Base-by-base conservation (phyloP, 768 basidiomycete species). In the Lentinula guzmanii region DNA sequence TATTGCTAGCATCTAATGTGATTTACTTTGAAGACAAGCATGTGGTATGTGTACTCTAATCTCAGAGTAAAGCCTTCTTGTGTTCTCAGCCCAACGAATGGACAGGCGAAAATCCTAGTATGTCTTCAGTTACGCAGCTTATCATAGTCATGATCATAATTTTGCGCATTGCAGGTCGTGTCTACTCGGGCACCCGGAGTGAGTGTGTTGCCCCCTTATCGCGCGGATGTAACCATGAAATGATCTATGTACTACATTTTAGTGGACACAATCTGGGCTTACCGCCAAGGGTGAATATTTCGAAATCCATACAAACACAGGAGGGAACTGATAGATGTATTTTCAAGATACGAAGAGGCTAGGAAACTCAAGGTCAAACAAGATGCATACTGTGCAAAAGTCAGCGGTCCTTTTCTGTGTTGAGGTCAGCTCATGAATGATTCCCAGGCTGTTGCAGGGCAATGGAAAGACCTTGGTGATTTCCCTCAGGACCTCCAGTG, bases 401-500 rank as follows among this genome's bases (percentile, higher is more conserved):
- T 50, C 9, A 35, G 18, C 18, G n/a, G 8, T 5, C 13, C n/a
- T 56, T 24, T 39, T 24, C 2, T 5, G 3, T 35, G 34, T n/a
- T 9, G 52, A 53, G 31, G 37, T 6, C 6, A 13, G 15, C n/a
- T 18, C 2, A 35, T 21, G 5, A 5, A 28, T 54, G 31, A 15
- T 13, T 58, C 31, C 8, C 24, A 59, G 58, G 86, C 81, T 1
- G 62, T 77, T 4, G 63, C 71, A 0, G 82, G 83, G 0, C 64
- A 81, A 43, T 84, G 82, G 83, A 65, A 71, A 4, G 75, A 73
- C 15, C 71, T 86, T 39, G 81, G 76, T 42, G 79, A 70, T 24
- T 89, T 86, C 71, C 89, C 90, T 0, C 79, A 87, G 60, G 80
- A 86, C 52, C 74, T 91, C 24, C 83, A 90, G 65, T 86, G 86